Base-by-base conservation (phyloP, 306 rosid genomes). In the Psophocarpus tetragonolobus region DNA sequence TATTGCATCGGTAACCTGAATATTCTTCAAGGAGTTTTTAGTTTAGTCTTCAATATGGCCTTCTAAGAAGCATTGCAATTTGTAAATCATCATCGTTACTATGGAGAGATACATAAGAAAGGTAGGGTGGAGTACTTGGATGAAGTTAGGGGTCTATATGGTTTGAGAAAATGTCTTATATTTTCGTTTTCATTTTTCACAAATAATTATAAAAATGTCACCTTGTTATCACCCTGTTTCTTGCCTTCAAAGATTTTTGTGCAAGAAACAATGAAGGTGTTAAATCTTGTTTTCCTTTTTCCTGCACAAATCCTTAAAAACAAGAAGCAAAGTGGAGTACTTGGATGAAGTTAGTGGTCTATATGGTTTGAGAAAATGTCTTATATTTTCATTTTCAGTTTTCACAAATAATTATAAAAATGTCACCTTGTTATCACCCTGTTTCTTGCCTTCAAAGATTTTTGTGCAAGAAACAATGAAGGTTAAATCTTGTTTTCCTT, bases 1-100 rank as follows among this genome's bases (percentile, higher is more conserved):
- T 76, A 64, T 27, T 9, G 4, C 53, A 23, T 36, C 26, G 23
- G 44, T 26, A 39, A 66, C 15, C 68, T 29, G n/a, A 26, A 12
- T 21, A 26, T 77, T 56, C 75, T 57, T 24, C 10, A 32, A 60
- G 70, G 39, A 42, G 58, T 56, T 20, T 45, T 14, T 80, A 27
- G 41, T 38, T 11, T 29, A 68, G 29, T 54, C n/a, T 54, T 66
- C 42, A 21, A 3, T 36, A 32, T 44, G 75, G 48, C 71, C 79
- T 66, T 65, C 26, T 38, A 54, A 30, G 44, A 44, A 44, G 50
- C 39, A 27, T 53, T 35, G 51, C 17, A 64, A 54, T 10, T 68
- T 77, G 44, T 77, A 18, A 63, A 54, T 1, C 4, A 54, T 39
- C 60, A 39, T 2, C 54, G 36, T 10, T 27, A 39, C 32, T 56